Conservation (phyloP, 441 rosid species). For the Syzygium malaccense region DNA sequence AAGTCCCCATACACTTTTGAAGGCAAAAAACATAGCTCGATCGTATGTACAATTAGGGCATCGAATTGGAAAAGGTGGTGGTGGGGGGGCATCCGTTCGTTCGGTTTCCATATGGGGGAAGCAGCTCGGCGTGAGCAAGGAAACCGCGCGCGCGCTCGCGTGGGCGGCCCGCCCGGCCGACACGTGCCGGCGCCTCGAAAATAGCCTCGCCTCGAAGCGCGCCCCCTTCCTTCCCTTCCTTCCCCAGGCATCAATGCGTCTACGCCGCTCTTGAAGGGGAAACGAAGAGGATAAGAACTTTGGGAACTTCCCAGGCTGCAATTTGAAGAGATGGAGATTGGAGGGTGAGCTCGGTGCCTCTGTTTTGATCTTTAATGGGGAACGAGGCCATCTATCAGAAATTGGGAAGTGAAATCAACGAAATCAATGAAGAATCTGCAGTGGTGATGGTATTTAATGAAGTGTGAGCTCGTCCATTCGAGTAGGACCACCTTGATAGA, state of each 20-base stretch:
- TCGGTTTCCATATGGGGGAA: not conserved
- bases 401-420: not conserved
- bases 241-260: not conserved
- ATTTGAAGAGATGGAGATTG: not conserved
- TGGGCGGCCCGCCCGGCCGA: not conserved
- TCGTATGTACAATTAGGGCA: not conserved
- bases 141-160: not conserved
- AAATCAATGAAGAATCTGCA: not conserved
- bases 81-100: not conserved
- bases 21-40: not conserved
- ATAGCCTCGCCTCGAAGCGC: not conserved
- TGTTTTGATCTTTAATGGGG: not conserved
- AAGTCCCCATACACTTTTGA: not conserved
- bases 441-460: not conserved
- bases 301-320: not conserved
- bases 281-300: not conserved
- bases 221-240: not conserved
- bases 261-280: not conserved
- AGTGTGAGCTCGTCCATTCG: not conserved
- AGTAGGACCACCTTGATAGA: not conserved
- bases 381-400: too few relatives aligned
- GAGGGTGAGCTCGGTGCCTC: not conserved
- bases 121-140: not conserved
- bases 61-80: not conserved
- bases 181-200: not conserved